Percentiles rank a stretch among this genome's conserved stretches.
Evolutionary conservation across 371 early-diverging fungal genomes (phyloP).

Genomic region (Mortierella sp.): DNA sequence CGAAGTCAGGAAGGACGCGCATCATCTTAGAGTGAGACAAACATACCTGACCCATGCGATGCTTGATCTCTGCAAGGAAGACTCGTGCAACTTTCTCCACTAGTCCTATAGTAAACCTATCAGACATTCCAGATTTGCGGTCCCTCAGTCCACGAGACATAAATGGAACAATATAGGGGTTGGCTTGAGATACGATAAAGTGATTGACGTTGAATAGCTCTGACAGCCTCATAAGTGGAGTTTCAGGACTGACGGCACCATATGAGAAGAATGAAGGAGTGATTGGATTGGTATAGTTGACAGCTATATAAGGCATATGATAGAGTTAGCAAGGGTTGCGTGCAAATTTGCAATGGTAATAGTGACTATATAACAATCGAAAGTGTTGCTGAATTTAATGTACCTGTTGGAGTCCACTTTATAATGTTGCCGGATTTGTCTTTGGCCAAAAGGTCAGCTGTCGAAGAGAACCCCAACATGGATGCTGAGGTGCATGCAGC

Average conservation of each 20-base stretch:
- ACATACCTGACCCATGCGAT: constrained; percentile 71
- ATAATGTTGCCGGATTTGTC: constrained; percentile 75
- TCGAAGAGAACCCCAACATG: constrained; percentile 69
- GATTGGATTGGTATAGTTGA: constrained; percentile 39
- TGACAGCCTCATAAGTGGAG: constrained; percentile 71
- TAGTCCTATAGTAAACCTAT: constrained; percentile 34
- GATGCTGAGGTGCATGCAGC: constrained; percentile 81
- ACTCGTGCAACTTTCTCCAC: constrained; percentile 62
- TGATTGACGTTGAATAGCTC: constrained; percentile 85
- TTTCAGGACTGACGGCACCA: constrained; percentile 61
- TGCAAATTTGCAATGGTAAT: background rate
- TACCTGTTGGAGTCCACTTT: constrained; percentile 73
- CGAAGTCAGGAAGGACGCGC: background rate
- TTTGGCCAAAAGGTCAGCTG: constrained; percentile 74
- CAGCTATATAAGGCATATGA: constrained; percentile 6
- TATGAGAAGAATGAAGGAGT: constrained; percentile 37
- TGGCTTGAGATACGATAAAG: constrained; percentile 82
- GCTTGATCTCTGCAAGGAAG: constrained; percentile 70
- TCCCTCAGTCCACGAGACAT: constrained; percentile 66
- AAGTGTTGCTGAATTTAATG: background rate
- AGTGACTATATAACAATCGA: background rate
- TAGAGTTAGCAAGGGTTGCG: background rate
- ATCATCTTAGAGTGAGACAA: background rate
- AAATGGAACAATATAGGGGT: constrained; percentile 74
- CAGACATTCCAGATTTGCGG: constrained; percentile 59